Conservation (phyloP, 371 early-diverging fungal species). For the Nematocida major region DNA sequence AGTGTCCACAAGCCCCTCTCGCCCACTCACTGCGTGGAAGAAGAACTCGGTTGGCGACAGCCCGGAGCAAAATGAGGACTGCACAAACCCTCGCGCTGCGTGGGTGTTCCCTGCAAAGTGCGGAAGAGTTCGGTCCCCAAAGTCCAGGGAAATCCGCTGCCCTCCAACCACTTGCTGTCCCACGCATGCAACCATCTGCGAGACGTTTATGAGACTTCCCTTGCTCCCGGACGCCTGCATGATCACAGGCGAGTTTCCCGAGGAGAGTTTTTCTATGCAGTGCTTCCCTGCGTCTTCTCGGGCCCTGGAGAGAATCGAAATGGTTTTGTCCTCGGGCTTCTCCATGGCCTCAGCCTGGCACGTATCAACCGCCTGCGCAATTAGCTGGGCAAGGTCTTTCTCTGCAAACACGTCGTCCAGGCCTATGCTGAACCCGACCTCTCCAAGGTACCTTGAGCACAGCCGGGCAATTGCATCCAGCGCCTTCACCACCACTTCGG, state of each 20-base stretch:
- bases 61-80: conserved; percentile 88
- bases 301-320: conserved; percentile 77
- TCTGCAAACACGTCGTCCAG: conserved; percentile 44
- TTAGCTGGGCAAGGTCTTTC: not conserved
- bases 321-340: conserved; percentile 67
- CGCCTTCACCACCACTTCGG: conserved; percentile 19
- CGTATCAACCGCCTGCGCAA: conserved; percentile 26
- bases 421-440: conserved; percentile 46
- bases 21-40: conserved; percentile 96
- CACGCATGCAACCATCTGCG: conserved; percentile 98
- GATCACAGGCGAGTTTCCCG: conserved; percentile 86
- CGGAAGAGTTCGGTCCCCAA: conserved; percentile 86
- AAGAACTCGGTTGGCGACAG: conserved; percentile 88
- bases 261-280: conserved; percentile 81
- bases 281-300: conserved; percentile 88
- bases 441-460: conserved; percentile 46
- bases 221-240: conserved; percentile 96
- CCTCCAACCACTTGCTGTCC: conserved; percentile 97
- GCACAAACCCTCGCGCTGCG: conserved; percentile 80
- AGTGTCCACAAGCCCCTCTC: conserved; percentile 99
- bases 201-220: conserved; percentile 92
- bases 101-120: conserved; percentile 68
- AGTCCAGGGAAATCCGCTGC: conserved; percentile 87
- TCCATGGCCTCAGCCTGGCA: conserved; percentile 36
- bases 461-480: conserved; percentile 40